Evolutionary conservation across 148 eudicot species (phyloP).

Genomic region (Camellia granthamiana): DNA sequence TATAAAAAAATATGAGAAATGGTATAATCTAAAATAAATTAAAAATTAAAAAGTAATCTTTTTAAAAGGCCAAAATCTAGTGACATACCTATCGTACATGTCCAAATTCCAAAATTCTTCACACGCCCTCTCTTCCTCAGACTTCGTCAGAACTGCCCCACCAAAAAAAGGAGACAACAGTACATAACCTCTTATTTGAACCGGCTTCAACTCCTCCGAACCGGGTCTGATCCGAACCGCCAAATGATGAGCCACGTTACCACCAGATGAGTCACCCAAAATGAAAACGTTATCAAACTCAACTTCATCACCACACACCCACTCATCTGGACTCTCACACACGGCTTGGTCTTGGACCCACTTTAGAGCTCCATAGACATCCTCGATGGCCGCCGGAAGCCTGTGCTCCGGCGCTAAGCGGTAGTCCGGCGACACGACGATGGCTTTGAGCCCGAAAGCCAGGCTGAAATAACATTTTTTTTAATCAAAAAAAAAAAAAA

Average conservation of each 20-base stretch:
- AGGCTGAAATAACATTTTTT: constrained; percentile 28
- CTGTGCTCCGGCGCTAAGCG: constrained; percentile 74
- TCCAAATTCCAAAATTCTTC: constrained; percentile 49
- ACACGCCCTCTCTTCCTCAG: constrained; percentile 53
- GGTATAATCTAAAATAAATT: too few relatives aligned
- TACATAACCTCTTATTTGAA: constrained; percentile 55
- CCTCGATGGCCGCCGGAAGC: constrained; percentile 75
- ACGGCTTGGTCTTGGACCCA: constrained; percentile 56
- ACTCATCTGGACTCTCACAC: constrained; percentile 9
- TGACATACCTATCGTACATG: constrained; percentile 55
- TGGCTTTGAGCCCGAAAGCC: constrained; percentile 41
- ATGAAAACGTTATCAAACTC: constrained; percentile 61
- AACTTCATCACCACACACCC: constrained; percentile 23
- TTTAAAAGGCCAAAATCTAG: too few relatives aligned
- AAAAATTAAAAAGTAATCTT: too few relatives aligned
- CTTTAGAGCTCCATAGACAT: constrained; percentile 35
- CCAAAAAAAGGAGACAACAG: constrained; percentile 74
- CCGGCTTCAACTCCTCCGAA: constrained; percentile 33
- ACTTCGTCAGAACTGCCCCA: constrained; percentile 54
- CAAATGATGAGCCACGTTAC: constrained; percentile 74
- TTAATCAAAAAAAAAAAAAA: too few relatives aligned
- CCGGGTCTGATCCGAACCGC: constrained; percentile 50
- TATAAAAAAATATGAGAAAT: too few relatives aligned
- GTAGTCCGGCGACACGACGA: constrained; percentile 65
- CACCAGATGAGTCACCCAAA: constrained; percentile 81